A percentile compares a stretch with the other conserved stretches of the same genome.
These are phyloP conservation scores for Pseudopithomyces chartarum DNA, from an alignment of 2,329 filamentous ascomycete genomes.

Conservation along the genomic window DNA sequence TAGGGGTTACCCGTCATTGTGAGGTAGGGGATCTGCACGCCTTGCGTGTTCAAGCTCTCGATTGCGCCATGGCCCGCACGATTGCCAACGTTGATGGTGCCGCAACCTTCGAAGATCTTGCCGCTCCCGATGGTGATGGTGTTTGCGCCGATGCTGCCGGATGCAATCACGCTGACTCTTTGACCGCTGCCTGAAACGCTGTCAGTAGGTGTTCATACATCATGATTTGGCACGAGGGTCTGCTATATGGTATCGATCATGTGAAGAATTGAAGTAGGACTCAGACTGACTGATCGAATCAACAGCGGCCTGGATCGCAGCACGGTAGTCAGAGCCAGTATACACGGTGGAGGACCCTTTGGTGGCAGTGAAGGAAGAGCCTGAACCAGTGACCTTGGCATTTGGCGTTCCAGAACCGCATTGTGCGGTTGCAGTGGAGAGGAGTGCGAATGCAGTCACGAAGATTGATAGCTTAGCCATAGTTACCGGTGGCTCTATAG, in stretches of 20 bases:
- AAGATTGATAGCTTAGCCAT: slow-evolving; percentile 48
- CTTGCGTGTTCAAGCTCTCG: slow-evolving; percentile 55
- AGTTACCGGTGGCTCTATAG: slow-evolving; percentile 8
- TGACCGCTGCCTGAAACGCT: slow-evolving; percentile 48
- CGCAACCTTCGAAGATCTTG: slow-evolving; percentile 64
- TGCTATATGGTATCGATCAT: too few species aligned
- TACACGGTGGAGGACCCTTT: slow-evolving; percentile 55
- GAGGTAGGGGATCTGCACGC: slow-evolving; percentile 61
- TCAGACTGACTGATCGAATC: slow-evolving; percentile 50
- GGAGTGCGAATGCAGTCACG: slow-evolving; percentile 50
- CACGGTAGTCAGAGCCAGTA: slow-evolving; percentile 58
- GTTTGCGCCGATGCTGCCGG: slow-evolving; percentile 60
- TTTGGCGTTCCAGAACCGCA: slow-evolving; percentile 56
- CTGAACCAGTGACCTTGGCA: slow-evolving; percentile 55
- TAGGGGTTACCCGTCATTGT: slow-evolving; percentile 63
- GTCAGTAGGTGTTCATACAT: background rate
- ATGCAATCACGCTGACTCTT: slow-evolving; percentile 60
- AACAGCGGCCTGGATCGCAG: slow-evolving; percentile 60
- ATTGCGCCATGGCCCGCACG: slow-evolving; percentile 58
- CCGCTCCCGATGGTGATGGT: slow-evolving; percentile 58
- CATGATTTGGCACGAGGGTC: too few species aligned
- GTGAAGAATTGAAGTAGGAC: background rate
- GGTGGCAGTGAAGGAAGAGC: slow-evolving; percentile 52
- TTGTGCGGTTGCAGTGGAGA: slow-evolving; percentile 47
- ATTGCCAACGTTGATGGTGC: slow-evolving; percentile 57